Percentiles rank a stretch among this genome's conserved stretches.
Conservation (phyloP, 2,329 filamentous ascomycete genomes). For the Elsinoe australis region DNA sequence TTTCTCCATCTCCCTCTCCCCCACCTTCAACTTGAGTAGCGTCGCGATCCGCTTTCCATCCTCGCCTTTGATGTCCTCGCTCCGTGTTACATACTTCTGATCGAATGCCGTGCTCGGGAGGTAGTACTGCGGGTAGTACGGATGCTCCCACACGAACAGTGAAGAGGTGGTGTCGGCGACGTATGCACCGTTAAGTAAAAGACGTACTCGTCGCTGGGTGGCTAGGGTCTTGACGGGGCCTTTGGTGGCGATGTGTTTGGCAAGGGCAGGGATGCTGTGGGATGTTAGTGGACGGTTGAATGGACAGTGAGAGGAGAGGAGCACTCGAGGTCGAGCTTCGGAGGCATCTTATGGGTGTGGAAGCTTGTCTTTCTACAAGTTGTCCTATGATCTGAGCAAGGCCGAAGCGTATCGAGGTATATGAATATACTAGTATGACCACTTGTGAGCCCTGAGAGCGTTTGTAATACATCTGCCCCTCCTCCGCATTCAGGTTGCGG, state of each 20-base stretch:
- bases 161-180: slow-evolving; percentile 31
- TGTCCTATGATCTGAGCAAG: too few species aligned
- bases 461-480: background rate
- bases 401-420: too few species aligned
- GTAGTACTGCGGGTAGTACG: slow-evolving; percentile 42
- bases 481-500: background rate
- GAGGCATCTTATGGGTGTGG: slow-evolving; percentile 5
- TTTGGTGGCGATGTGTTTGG: slow-evolving; percentile 34
- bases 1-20: slow-evolving; percentile 26
- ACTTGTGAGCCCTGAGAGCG: too few species aligned
- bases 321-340: slow-evolving; percentile 13
- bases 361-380: background rate
- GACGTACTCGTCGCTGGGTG: slow-evolving; percentile 28
- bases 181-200: slow-evolving; percentile 29
- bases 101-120: slow-evolving; percentile 22
- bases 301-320: background rate
- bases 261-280: slow-evolving; percentile 35
- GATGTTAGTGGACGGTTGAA: background rate
- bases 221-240: slow-evolving; percentile 32
- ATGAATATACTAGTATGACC: too few species aligned
- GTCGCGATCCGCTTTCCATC: slow-evolving; percentile 21
- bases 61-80: slow-evolving; percentile 22
- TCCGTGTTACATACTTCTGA: slow-evolving; percentile 17
- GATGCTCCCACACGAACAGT: slow-evolving; percentile 37
- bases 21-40: slow-evolving; percentile 24